Percentiles rank a stretch among this genome's conserved stretches.
These are phyloP conservation scores for Aspergillus aculeatus DNA, from an alignment of 2,329 filamentous ascomycete genomes.

Conservation along the genomic window DNA sequence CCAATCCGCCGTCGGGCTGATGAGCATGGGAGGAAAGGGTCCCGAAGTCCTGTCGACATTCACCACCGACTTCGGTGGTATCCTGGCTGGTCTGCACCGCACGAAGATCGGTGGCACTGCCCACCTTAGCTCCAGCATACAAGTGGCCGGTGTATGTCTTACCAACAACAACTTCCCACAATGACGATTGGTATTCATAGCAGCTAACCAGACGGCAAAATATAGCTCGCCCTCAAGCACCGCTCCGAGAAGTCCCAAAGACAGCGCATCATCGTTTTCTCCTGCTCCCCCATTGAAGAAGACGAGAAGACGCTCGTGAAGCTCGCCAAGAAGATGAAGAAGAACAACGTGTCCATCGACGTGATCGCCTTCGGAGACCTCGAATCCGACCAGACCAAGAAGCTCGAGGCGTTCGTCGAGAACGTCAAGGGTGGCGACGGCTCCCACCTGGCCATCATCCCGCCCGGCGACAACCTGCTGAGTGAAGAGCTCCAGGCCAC, in stretches of 20 bases:
- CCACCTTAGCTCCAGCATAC: conserved; percentile 89
- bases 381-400: conserved; percentile 81
- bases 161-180: too few relatives aligned
- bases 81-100: conserved; percentile 85
- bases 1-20: conserved; percentile 93
- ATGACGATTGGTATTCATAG: too few relatives aligned
- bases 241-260: conserved; percentile 96
- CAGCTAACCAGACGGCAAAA: conserved; percentile 10
- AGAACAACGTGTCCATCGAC: conserved; percentile 89
- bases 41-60: conserved; percentile 95
- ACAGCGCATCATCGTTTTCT: conserved; percentile 95
- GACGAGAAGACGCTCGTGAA: conserved; percentile 84
- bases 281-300: conserved; percentile 88
- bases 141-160: conserved; percentile 79
- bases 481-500: conserved; percentile 88
- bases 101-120: conserved; percentile 90
- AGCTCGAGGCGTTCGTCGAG: conserved; percentile 90
- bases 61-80: conserved; percentile 93
- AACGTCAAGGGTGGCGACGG: conserved; percentile 88
- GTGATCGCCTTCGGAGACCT: conserved; percentile 94
- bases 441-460: conserved; percentile 86
- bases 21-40: conserved; percentile 98
- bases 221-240: conserved; percentile 90
- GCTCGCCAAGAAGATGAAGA: conserved; percentile 98
- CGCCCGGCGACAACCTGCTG: conserved; percentile 84